Evolutionary conservation across 495 filamentous ascomycete species (phyloP), one percentile per base, ranked within the genome.

Genomic region (Hyphodiscus hymeniophilus): DNA sequence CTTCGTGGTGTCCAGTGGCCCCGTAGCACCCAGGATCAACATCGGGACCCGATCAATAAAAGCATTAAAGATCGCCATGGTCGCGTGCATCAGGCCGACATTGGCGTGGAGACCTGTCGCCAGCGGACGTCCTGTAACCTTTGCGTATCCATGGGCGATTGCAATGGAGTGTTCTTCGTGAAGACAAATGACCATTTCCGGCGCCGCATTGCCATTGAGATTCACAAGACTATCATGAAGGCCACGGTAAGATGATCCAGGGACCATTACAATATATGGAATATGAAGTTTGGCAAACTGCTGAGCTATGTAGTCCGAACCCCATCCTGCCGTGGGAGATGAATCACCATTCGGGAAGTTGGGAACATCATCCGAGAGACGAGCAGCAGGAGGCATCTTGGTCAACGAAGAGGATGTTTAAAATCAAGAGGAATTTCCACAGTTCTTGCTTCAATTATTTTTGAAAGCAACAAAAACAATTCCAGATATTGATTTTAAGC

Each of bases 271-370:
- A 10, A 56, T 42, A 18, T 43, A 48, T 13, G 4, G 34, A 5
- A 32, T 4, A n/a, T 10, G 0, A 10, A 64, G 8, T 62, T 66
- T 8, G 50, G 62, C n/a, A 67, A 67, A 41, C 57, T 71, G 39
- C 26, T 28, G n/a, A n/a, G n/a, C n/a, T n/a, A n/a, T n/a, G n/a
- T n/a, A n/a, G n/a, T n/a, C n/a, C n/a, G n/a, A n/a, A n/a, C n/a
- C n/a, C n/a, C n/a, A n/a, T n/a, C n/a, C n/a, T n/a, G n/a, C n/a
- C n/a, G n/a, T n/a, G n/a, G n/a, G n/a, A n/a, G n/a, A n/a, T n/a
- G n/a, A n/a, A n/a, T n/a, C n/a, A n/a, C n/a, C n/a, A n/a, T n/a
- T n/a, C n/a, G n/a, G n/a, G n/a, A n/a, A n/a, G n/a, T n/a, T n/a
- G n/a, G n/a, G n/a, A n/a, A n/a, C n/a, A n/a, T n/a, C n/a, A n/a